These are phyloP conservation scores for Hypoxylon sp. DNA, from an alignment of 2,329 filamentous ascomycete genomes.

Conservation along the genomic window DNA sequence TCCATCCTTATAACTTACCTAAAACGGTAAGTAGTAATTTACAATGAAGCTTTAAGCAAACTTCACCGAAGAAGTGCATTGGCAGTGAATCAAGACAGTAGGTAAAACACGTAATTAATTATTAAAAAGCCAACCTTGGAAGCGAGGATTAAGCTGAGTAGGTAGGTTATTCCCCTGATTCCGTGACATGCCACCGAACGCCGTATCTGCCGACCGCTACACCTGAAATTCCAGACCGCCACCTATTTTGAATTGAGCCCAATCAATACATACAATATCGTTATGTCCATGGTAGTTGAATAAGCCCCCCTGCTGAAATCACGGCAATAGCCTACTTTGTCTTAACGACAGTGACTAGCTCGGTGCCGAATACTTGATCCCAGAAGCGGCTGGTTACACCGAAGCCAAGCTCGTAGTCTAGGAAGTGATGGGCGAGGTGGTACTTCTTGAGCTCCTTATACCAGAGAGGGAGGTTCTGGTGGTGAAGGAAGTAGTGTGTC, in stretches of 20 bases:
- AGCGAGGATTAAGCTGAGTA: constrained; percentile 37
- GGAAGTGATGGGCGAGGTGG: constrained; percentile 96
- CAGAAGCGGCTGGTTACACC: constrained; percentile 97
- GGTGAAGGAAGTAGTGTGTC: constrained; percentile 99
- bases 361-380: constrained; percentile 93
- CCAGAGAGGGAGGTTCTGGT: constrained; percentile 90
- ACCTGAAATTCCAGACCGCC: constrained; percentile 23
- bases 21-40: neutral
- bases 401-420: constrained; percentile 97
- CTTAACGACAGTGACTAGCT: constrained; percentile 69
- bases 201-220: constrained; percentile 34
- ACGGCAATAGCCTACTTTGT: constrained; percentile 43
- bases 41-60: neutral
- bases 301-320: constrained; percentile 4
- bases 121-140: constrained; percentile 22
- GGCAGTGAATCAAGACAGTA: neutral
- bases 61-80: constrained; percentile 5
- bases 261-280: constrained; percentile 29
- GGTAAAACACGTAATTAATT: constrained; percentile 20
- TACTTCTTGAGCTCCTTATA: constrained; percentile 97
- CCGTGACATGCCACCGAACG: constrained; percentile 35
- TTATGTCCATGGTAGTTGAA: constrained; percentile 10
- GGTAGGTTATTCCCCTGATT: constrained; percentile 32
- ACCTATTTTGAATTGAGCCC: constrained; percentile 27
- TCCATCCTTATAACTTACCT: neutral